A percentile compares a stretch with the other conserved stretches of the same genome.
These are phyloP conservation scores for Cubamyces lactineus DNA, from an alignment of 768 basidiomycete genomes.

Conservation along the genomic window DNA sequence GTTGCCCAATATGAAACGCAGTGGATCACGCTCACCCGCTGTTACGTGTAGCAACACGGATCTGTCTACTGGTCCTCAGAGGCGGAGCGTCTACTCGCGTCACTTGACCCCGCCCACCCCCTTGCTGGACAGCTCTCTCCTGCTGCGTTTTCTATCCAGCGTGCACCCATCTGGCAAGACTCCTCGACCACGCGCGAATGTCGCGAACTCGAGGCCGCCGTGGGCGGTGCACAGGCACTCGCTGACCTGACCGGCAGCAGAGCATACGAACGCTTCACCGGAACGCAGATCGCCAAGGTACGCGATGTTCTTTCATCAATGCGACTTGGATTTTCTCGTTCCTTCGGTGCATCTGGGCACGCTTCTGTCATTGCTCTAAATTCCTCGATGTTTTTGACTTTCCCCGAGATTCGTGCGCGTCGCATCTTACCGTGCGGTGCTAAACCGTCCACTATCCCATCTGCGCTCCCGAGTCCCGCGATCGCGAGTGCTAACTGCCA, in stretches of 20 bases:
- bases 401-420: constrained; percentile 16
- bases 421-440: constrained; percentile 10
- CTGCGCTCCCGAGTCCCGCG: constrained; percentile 3
- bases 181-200: constrained; percentile 83
- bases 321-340: background rate
- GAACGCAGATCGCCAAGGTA: constrained; percentile 80
- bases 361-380: constrained; percentile 2
- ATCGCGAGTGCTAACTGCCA: constrained; percentile 5
- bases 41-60: constrained; percentile 70
- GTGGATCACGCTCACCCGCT: background rate
- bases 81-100: constrained; percentile 54
- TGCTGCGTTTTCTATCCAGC: constrained; percentile 65
- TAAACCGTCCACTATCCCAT: background rate
- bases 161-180: constrained; percentile 90
- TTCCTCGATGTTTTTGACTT: constrained; percentile 2
- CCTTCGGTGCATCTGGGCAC: constrained; percentile 5
- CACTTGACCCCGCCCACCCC: constrained; percentile 52
- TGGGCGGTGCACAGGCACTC: constrained; percentile 72
- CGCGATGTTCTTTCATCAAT: constrained; percentile 21
- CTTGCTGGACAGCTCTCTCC: constrained; percentile 64
- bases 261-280: constrained; percentile 89
- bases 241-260: constrained; percentile 80
- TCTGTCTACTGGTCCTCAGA: constrained; percentile 79
- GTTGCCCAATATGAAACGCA: constrained; percentile 13
- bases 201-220: constrained; percentile 59